Evolutionary conservation across 148 eudicot species (phyloP).

Genomic region (Bassia scoparia): DNA sequence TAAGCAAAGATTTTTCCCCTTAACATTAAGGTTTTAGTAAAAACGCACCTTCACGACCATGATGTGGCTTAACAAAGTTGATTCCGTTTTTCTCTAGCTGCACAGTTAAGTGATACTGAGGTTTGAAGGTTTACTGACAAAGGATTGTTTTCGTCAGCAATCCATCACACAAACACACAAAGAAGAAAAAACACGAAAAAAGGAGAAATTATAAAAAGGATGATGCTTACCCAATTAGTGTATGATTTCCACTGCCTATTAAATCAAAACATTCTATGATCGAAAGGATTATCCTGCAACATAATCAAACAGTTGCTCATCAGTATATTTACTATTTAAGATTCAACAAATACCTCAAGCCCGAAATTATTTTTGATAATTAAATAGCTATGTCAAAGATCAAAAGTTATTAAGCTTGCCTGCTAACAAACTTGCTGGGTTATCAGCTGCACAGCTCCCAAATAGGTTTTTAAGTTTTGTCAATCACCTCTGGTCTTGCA

Average conservation of each 20-base stretch:
- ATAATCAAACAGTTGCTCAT: background rate
- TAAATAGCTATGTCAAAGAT: background rate
- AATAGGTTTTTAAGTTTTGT: slow-evolving; percentile 74
- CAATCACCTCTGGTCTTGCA: slow-evolving; percentile 86
- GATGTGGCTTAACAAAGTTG: slow-evolving; percentile 52
- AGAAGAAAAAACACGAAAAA: background rate
- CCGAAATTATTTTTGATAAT: background rate
- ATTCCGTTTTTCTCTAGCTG: slow-evolving; percentile 47
- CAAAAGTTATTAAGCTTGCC: slow-evolving; percentile 43
- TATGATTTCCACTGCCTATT: slow-evolving; percentile 68
- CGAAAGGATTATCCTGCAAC: slow-evolving; percentile 75
- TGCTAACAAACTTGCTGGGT: slow-evolving; percentile 76
- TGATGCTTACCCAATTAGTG: slow-evolving; percentile 60
- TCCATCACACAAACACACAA: background rate
- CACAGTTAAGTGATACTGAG: slow-evolving; percentile 55
- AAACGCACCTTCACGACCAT: slow-evolving; percentile 65
- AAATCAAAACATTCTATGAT: slow-evolving; percentile 87
- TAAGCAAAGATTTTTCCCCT: background rate
- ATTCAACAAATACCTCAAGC: background rate
- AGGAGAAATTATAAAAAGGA: background rate
- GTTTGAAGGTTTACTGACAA: slow-evolving; percentile 70
- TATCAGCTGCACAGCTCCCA: slow-evolving; percentile 73
- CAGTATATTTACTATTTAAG: background rate
- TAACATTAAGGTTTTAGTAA: no score
- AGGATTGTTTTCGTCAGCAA: slow-evolving; percentile 3